Conservation (phyloP, 148 eudicot genomes). For the Agrostemma githago region DNA sequence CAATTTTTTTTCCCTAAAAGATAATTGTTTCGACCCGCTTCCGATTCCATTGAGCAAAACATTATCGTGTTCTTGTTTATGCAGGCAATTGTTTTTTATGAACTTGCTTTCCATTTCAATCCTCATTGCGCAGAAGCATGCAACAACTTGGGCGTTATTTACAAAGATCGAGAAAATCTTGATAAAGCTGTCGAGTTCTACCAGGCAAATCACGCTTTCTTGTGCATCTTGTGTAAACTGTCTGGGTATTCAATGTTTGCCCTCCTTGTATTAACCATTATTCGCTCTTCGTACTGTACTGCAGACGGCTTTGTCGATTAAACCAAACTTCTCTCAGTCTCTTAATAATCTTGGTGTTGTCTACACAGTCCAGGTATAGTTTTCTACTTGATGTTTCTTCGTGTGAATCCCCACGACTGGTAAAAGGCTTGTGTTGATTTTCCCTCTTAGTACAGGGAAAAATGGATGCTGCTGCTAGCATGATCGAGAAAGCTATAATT, state of each 20-base stretch:
- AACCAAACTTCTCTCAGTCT: conserved; percentile 96
- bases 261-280: conserved; percentile 10
- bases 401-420: neutral
- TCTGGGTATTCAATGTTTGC: conserved; percentile 11
- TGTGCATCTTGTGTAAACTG: conserved; percentile 14
- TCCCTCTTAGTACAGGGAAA: conserved; percentile 56
- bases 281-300: conserved; percentile 17
- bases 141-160: conserved; percentile 94
- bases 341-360: conserved; percentile 99
- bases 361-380: conserved; percentile 89
- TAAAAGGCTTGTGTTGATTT: conserved; percentile 17
- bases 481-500: conserved; percentile 96
- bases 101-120: conserved; percentile 99
- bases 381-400: conserved; percentile 10
- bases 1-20: no score
- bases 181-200: conserved; percentile 99
- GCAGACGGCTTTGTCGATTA: conserved; percentile 91
- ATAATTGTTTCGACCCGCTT: no score
- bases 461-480: conserved; percentile 99
- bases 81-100: conserved; percentile 97
- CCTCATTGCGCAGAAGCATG: conserved; percentile 99
- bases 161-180: conserved; percentile 98
- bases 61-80: neutral
- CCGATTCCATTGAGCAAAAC: neutral
- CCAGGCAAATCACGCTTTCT: conserved; percentile 54